phyloP scores from a whole-genome alignment of 2,329 filamentous ascomycete genomes.

The Talaromyces marneffei region DNA sequence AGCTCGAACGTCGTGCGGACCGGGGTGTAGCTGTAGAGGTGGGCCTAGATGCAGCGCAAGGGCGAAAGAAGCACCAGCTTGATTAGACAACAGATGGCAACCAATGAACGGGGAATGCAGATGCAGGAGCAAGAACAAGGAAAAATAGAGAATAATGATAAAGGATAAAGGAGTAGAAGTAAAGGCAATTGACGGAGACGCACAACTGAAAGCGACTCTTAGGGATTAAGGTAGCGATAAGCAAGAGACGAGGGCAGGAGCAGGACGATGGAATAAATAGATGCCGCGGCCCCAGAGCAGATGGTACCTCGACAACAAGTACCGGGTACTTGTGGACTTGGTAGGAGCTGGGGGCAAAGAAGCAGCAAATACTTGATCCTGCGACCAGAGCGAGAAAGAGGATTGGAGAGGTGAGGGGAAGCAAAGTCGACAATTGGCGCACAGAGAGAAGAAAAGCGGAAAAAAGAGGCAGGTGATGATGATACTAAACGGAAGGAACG shows the following conservation, averaged over 20 bases:
- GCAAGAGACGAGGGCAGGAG: background rate
- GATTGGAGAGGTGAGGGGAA: background rate
- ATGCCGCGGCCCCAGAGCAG: background rate
- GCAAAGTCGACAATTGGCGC: background rate
- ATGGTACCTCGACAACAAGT: conserved; percentile 1
- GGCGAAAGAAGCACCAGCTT: conserved; percentile 9
- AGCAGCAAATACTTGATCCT: background rate
- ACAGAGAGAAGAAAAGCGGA: background rate
- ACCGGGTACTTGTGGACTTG: background rate
- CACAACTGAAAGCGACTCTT: conserved; percentile 14
- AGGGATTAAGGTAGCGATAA: conserved; percentile 14
- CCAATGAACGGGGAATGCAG: conserved; percentile 12
- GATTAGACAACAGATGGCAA: conserved; percentile 12
- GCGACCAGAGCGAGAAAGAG: background rate
- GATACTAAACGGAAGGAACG: conserved; percentile 4
- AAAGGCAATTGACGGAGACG: conserved; percentile 14
- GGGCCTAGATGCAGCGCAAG: conserved; percentile 14
- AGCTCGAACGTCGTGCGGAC: conserved; percentile 18
- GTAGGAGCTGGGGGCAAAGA: background rate
- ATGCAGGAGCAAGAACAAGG: conserved; percentile 2
- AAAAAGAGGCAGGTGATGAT: background rate
- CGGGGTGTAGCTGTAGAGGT: conserved; percentile 19
- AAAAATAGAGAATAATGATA: conserved; percentile 6
- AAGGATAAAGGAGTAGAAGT: conserved; percentile 19
- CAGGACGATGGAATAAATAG: background rate